Percentiles rank a stretch among this genome's conserved stretches.
These are phyloP conservation scores for Trebouxia gelatinosa DNA, from an alignment of 163 green algal genomes.

Conservation along the genomic window DNA sequence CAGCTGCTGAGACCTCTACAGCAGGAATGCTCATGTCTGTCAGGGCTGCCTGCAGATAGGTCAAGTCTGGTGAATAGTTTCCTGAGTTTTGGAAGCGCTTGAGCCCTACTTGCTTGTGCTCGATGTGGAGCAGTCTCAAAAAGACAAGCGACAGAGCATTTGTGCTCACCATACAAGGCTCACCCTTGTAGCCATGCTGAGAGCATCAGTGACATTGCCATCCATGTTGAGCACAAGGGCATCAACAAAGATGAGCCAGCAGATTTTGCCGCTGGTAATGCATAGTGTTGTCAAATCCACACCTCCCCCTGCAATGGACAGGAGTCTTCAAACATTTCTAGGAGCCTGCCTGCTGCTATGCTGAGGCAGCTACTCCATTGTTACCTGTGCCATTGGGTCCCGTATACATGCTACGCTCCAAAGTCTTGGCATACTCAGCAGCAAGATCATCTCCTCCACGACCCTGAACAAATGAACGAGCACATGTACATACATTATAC, in stretches of 20 bases:
- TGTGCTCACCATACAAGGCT: not conserved
- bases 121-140: not conserved
- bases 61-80: no score
- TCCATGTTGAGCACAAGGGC: constrained; percentile 18
- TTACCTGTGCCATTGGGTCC: constrained; percentile 7
- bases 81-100: not conserved
- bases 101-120: not conserved
- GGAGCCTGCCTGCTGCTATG: not conserved
- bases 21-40: constrained; percentile 13
- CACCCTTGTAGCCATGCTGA: constrained; percentile 23
- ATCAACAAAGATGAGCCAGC: constrained; percentile 22
- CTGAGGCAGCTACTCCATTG: no score
- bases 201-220: constrained; percentile 21
- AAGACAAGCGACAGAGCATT: not conserved
- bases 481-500: not conserved
- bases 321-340: no score
- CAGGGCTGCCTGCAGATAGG: constrained; percentile 28
- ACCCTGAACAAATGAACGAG: not conserved
- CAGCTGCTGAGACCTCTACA: constrained; percentile 17
- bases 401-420: constrained; percentile 12
- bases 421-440: constrained; percentile 1
- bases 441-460: constrained; percentile 13
- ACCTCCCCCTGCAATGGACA: constrained; percentile 11
- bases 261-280: constrained; percentile 18
- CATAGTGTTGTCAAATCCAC: constrained; percentile 9